Evolutionary conservation across 148 eudicot genomes (phyloP), one percentile per base, ranked within the genome.

Genomic region (Simmondsia chinensis): DNA sequence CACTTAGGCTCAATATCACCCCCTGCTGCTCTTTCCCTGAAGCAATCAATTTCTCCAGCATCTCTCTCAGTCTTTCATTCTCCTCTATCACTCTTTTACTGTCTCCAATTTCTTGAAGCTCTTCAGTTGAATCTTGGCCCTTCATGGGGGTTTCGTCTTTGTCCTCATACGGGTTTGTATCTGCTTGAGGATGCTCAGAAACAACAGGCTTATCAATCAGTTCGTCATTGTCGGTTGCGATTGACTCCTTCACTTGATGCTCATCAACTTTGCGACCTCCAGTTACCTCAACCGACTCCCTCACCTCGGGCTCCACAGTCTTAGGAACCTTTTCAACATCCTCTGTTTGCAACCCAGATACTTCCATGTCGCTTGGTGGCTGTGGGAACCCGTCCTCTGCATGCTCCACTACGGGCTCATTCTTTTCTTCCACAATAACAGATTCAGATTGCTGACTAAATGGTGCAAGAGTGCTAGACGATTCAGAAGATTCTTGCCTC

Each of bases 11-110:
- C 1, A 74, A 64, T 27, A 87, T 79, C 20, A 72, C 64, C 2
- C 41, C 43, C 38, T 82, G 46, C 55, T 87, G 96, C 28, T 79
- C 74, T 22, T 70, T 69, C 21, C 82, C 85, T 2, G 85, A 64
- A 4, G 67, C 63, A 3, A 79, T 58, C 39, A 87, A 23, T 60
- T 72, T 68, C 54, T 70, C 76, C 47, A 83, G 39, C 74, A 72
- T 66, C 33, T 43, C 56, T 57, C 71, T 72, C 60, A 87, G 14
- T 66, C 33, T 76, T 57, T 65, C 80, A 1, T 80, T 79, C 53
- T 83, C 89, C 31, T 79, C 69, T 1, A 61, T 42, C 17, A 76
- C 33, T 20, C 39, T 60, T 8, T 46, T 41, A 8, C 66, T 77
- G 16, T 34, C 43, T 16, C 33, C 46, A 6, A 21, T 43, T 25